A percentile compares a stretch with the other conserved stretches of the same genome.
Conservation (phyloP, 1,284 basidiomycete species). For the Baeospora myosura region DNA sequence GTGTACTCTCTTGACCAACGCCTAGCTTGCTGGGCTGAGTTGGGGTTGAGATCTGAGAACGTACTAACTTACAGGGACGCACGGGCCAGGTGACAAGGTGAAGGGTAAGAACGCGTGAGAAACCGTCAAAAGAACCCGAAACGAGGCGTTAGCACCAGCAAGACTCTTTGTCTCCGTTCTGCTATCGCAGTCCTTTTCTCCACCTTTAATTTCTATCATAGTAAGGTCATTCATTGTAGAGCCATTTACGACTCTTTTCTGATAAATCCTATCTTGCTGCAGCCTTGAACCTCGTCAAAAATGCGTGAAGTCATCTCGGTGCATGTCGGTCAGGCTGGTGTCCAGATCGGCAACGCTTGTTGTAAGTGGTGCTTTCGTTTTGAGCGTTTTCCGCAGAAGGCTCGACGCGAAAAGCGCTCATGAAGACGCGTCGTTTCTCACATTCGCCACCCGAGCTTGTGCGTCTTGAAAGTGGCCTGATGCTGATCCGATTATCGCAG, state of each 20-base stretch:
- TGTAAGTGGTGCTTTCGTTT: constrained; percentile 48
- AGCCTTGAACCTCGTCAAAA: constrained; percentile 7
- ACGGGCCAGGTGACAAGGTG: too few species aligned
- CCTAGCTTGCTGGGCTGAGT: too few species aligned
- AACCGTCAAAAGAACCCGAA: too few species aligned
- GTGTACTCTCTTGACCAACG: too few species aligned
- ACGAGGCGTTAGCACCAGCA: too few species aligned
- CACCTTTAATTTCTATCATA: too few species aligned
- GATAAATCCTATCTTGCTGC: background rate
- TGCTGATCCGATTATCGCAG: constrained; percentile 28
- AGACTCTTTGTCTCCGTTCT: background rate
- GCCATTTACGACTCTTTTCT: background rate
- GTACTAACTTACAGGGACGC: too few species aligned
- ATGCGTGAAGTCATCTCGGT: constrained; percentile 94
- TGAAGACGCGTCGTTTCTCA: constrained; percentile 22
- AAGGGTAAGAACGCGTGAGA: too few species aligned
- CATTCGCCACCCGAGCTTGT: constrained; percentile 1
- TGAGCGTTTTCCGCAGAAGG: constrained; percentile 11
- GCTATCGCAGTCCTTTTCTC: background rate
- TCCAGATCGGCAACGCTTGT: constrained; percentile 95
- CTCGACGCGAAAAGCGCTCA: background rate
- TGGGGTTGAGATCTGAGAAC: too few species aligned
- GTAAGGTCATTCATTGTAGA: too few species aligned
- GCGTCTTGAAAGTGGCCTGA: constrained; percentile 10
- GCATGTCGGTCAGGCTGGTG: constrained; percentile 93